These are phyloP conservation scores for Artemisia argyi DNA, from an alignment of 129 eudicot species.

Conservation along the genomic window DNA sequence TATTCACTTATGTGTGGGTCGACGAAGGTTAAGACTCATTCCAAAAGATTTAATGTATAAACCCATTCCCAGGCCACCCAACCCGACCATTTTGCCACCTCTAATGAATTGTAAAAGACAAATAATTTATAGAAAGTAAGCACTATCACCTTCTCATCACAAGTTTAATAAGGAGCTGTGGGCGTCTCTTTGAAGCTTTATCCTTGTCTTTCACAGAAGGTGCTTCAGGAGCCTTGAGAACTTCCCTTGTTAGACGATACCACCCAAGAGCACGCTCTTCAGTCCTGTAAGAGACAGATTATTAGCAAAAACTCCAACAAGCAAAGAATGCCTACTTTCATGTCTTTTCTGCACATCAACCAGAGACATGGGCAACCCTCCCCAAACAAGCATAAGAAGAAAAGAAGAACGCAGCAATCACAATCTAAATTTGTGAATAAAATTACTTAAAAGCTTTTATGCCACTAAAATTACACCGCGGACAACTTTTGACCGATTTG, in stretches of 20 bases:
- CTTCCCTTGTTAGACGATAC: constrained; percentile 90
- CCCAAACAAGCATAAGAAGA: not conserved
- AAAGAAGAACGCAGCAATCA: constrained; percentile 1
- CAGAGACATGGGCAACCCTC: constrained; percentile 10
- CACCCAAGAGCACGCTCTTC: constrained; percentile 98
- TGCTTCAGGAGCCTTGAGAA: constrained; percentile 69
- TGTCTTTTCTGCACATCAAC: constrained; percentile 18
- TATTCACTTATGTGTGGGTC: not conserved
- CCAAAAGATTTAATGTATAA: not conserved
- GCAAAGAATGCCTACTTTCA: not conserved
- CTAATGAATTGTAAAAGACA: not conserved
- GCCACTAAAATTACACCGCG: not conserved
- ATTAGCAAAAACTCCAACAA: constrained; percentile 12
- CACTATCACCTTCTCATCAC: constrained; percentile 84
- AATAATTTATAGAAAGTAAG: constrained; percentile 19
- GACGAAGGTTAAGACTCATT: not conserved
- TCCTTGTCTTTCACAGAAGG: constrained; percentile 75
- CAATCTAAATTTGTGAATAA: not conserved
- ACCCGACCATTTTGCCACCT: not conserved
- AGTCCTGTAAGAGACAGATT: constrained; percentile 44
- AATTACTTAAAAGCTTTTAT: not conserved
- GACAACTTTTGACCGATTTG: not conserved
- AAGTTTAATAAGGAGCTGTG: constrained; percentile 91
- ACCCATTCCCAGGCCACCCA: constrained; percentile 6
- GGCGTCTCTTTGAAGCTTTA: constrained; percentile 84